Conservation (phyloP, 2,329 filamentous ascomycete genomes). For the Colletotrichum incanum region DNA sequence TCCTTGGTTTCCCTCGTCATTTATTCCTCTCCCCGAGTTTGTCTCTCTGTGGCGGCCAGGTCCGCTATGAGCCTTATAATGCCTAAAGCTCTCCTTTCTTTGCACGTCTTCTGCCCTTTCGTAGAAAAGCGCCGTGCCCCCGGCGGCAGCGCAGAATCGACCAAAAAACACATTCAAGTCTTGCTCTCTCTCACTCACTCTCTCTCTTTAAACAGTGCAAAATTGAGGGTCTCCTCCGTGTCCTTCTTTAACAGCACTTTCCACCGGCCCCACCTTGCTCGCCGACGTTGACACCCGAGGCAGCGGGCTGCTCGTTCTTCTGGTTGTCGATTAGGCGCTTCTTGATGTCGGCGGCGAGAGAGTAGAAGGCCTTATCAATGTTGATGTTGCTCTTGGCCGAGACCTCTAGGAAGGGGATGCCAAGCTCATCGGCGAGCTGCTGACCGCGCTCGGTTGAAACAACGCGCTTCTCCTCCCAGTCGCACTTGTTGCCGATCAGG, state of each 20-base stretch:
- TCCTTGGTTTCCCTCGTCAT: conserved; percentile 6
- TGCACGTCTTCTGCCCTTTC: conserved; percentile 1
- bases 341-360: conserved; percentile 96
- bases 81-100: conserved; percentile 12
- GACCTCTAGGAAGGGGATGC: conserved; percentile 98
- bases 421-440: conserved; percentile 92
- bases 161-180: conserved; percentile 23
- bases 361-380: conserved; percentile 99
- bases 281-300: conserved; percentile 78
- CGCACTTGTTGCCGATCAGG: conserved; percentile 99
- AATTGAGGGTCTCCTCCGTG: neutral
- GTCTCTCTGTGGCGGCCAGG: conserved; percentile 9
- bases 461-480: conserved; percentile 99
- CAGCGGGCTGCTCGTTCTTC: conserved; percentile 77
- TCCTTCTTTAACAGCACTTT: conserved; percentile 81
- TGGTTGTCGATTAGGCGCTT: conserved; percentile 95
- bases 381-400: conserved; percentile 99
- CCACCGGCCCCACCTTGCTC: conserved; percentile 72
- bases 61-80: conserved; percentile 17
- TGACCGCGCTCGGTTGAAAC: conserved; percentile 95
- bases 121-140: conserved; percentile 5
- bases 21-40: conserved; percentile 16
- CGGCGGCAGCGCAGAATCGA: conserved; percentile 32
- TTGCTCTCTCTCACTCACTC: conserved; percentile 26
- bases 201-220: conserved; percentile 8